Base-by-base conservation (phyloP, 495 filamentous ascomycete genomes). In the Cercophora sp. region DNA sequence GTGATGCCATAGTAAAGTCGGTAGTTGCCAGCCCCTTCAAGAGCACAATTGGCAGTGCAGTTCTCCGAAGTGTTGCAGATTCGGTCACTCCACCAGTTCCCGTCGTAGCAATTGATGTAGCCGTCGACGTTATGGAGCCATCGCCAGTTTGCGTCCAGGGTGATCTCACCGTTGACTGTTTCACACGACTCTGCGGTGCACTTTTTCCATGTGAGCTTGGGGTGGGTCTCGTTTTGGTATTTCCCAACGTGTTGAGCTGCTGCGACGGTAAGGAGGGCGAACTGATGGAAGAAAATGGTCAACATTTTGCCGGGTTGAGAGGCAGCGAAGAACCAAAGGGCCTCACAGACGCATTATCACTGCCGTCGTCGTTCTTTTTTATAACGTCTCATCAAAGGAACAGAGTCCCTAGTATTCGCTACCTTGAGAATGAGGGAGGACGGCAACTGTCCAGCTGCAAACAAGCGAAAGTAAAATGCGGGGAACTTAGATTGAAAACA, bases 161-260 rank as follows among this genome's bases (percentile, higher is more conserved):
- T 23, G 31, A 36, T 22, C 32, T 35, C 46, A 32, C 15, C 29
- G 19, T 24, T 49, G 29, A 22, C 16, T 3, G 13, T 35, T 29
- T 15, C 37, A 32, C 46, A 49, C 3, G 16, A 36, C 20, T 62
- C 58, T 40, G 63, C 63, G 15, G 70, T 68, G 63, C 79, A 84
- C 43, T 74, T 76, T 58, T 76, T 69, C 78, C 77, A 82, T 59
- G 62, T 74, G 58, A 84, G 52, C 53, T 74, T 68, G 26, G 81
- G 81, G 54, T 84, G 80, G n/a, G 69, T 74, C 63, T 85, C 82
- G 4, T 71, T 54, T 22, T 68, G 68, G 53, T 71, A 35, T n/a
- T 64, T 80, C 59, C 79, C 79, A 51, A 77, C 73, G 55, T 79
- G 70, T 62, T 85, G 82, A 54, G 24, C 26, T 3, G 43, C 25